Base-by-base conservation (phyloP, 2,329 filamentous ascomycete species). In the Aureobasidium sp. region DNA sequence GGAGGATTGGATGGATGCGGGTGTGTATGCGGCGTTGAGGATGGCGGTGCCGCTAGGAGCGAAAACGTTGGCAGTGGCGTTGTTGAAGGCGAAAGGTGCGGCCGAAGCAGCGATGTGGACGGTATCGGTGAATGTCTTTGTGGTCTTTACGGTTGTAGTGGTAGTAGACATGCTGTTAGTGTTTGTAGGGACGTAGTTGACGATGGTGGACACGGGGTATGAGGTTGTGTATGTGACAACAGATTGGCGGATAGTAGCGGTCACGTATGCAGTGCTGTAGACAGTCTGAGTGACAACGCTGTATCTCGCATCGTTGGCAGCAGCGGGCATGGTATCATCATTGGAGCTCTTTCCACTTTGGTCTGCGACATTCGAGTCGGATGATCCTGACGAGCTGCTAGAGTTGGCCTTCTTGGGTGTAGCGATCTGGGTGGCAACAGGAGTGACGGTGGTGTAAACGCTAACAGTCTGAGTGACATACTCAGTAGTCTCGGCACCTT, bases 61-160 rank as follows among this genome's bases (percentile, higher is more conserved):
- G 15, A 39, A 35, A 1, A 60, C 3, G 24, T 45, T 45, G 57
- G 57, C 57, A n/a, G 57, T 60, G 22, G 22, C 57, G 45, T 60
- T 60, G 57, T 33, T 50, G 57, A 60, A 60, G 19, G 57, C 44
- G 27, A 60, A 60, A 22, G 57, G 57, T 9, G 57, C 57, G 3
- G 33, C 45, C 2, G 57, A 60, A 8, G 15, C 33, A 31, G 8
- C 31, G 12, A 60, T 31, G 12, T 27, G 31, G 2, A 60, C 24
- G 12, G 57, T 60, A n/a, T 60, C 57, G 56, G 56, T 59, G 31
- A 39, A 27, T 4, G 44, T 48, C 35, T 42, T 40, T 31, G 57
- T 60, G 33, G 45, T 60, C 22, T 42, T 49, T 24, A 49, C 27
- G n/a, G 57, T 60, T 17, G 57, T 60, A 8, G 45, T 60, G 22